These are phyloP conservation scores for Cyberlindnera veronae DNA, from an alignment of 805 yeast genomes.

Conservation along the genomic window DNA sequence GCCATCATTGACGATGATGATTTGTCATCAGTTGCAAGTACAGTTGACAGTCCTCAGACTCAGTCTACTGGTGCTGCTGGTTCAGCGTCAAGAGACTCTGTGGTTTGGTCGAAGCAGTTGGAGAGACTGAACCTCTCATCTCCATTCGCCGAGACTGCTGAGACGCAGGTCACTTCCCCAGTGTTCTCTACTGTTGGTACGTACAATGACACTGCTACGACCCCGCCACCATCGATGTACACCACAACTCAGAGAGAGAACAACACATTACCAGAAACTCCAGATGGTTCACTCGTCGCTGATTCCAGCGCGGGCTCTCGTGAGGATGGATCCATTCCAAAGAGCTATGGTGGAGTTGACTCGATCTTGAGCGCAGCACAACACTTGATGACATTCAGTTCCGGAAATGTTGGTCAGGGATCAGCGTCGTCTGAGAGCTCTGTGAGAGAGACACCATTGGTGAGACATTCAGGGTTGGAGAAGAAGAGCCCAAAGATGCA, in stretches of 20 bases:
- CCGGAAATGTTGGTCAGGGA: constrained; percentile 1
- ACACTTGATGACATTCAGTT: constrained; percentile 20
- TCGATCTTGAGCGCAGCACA: constrained; percentile 26
- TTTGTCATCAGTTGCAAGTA: background rate
- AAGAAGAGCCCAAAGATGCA: constrained; percentile 17
- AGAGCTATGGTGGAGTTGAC: constrained; percentile 22
- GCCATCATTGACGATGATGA: constrained; percentile 6
- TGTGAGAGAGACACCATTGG: constrained; percentile 4
- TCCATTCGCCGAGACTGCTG: background rate
- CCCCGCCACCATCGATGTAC: constrained; percentile 1
- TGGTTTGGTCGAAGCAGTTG: constrained; percentile 1
- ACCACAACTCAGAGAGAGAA: too few relatives aligned
- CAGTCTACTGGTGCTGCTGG: too few relatives aligned
- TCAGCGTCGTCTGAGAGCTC: constrained; percentile 8
- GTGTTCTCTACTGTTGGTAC: background rate
- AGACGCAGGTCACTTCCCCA: background rate
- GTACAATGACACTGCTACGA: background rate
- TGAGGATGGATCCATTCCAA: constrained; percentile 17
- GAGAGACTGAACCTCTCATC: background rate
- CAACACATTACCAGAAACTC: too few relatives aligned
- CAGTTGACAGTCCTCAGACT: too few relatives aligned
- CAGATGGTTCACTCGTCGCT: too few relatives aligned
- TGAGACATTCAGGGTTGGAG: too few relatives aligned
- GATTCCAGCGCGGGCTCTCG: too few relatives aligned
- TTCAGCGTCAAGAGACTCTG: too few relatives aligned